Percentiles rank a stretch among this genome's conserved stretches.
These are phyloP conservation scores for Corymbia citriodora DNA, from an alignment of 441 rosid genomes.

Conservation along the genomic window DNA sequence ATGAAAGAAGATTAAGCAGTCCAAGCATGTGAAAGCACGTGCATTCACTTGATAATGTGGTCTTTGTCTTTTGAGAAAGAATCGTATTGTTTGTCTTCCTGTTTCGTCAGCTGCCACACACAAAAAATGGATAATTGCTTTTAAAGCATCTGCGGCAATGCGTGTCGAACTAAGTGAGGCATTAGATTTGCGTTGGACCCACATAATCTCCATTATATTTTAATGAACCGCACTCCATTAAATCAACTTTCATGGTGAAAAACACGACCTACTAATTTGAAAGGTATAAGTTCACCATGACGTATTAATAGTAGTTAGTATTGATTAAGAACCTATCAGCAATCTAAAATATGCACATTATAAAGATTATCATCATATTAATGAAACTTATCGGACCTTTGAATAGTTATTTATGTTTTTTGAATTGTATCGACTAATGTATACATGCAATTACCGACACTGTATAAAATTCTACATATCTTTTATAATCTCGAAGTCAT, in stretches of 20 bases:
- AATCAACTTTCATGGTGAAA: neutral
- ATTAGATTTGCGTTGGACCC: neutral
- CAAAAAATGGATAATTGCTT: neutral
- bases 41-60: neutral
- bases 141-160: neutral
- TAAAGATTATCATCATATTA: neutral
- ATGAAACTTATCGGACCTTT: neutral
- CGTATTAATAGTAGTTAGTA: neutral
- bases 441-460: neutral
- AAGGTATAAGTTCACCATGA: neutral
- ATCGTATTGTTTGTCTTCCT: neutral
- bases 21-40: neutral
- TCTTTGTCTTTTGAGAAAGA: neutral
- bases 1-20: neutral
- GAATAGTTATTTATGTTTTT: neutral
- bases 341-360: neutral
- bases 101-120: neutral
- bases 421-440: accelerated
- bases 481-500: neutral
- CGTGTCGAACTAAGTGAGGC: neutral
- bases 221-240: neutral
- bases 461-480: neutral
- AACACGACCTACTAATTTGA: neutral
- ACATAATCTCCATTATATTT: neutral
- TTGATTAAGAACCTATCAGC: neutral